Evolutionary conservation across 1,284 basidiomycete genomes (phyloP), one percentile per base, ranked within the genome.

Genomic region (Cryptococcus deneoformans): DNA sequence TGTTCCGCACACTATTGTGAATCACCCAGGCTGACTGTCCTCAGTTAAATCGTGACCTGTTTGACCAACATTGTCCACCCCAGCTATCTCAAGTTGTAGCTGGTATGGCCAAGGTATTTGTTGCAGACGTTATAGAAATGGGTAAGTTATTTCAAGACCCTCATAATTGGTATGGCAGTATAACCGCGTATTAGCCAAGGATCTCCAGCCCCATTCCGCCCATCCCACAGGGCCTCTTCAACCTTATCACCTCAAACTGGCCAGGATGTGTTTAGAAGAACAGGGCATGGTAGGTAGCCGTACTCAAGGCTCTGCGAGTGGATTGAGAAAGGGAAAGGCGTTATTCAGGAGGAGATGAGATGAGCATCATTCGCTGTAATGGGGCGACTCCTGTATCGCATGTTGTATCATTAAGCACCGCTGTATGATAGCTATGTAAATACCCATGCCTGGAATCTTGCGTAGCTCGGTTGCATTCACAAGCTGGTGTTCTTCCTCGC

Each of bases 51-150:
- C 54, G 66, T 40, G 72, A 75, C 43, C 48, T 73, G 11, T 72
- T 64, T 60, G 74, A 76, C 53, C 74, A 76, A 59, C 59, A 64
- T 20, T 53, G 70, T 29, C 61, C 65, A 9, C 61, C 61, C 20
- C 68, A 66, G 49, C 53, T 73, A 11, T 57, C 58, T 1, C 54
- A 66, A 50, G 62, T 75, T 3, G 49, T 76, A 35, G 74, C 67
- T 1, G 69, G 70, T 65, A 65, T 76, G 66, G 69, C 66, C 58
- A 76, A 76, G 67, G 65, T 76, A 48, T 75, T 75, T 54, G 61
- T 75, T 4, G 69, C 74, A 6, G 74, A 76, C 24, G 64, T 75
- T 5, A 65, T 75, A n/a, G 74, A 76, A 54, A 55, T 69, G 1
- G 72, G 72, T 71, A 46, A 38, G 70, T 67, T 4, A 10, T 2